These are phyloP conservation scores for Chlamydomonas applanata DNA, from an alignment of 139 green algal genomes.

Conservation along the genomic window DNA sequence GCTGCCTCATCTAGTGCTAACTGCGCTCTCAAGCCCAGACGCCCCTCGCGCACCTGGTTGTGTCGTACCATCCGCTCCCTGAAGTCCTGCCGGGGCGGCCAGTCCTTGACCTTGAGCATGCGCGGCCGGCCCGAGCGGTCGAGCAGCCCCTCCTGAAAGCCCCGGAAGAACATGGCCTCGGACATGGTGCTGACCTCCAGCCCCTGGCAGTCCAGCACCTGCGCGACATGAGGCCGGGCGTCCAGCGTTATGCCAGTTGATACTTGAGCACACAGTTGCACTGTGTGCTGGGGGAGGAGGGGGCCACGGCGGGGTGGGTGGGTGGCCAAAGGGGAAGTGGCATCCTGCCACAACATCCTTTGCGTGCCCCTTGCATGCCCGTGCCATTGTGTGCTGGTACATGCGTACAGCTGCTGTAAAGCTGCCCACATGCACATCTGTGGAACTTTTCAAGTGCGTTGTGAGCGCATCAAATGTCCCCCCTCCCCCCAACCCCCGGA, in stretches of 20 bases:
- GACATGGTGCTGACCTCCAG: not conserved
- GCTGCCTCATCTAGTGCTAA: no score
- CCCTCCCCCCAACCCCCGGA: not conserved
- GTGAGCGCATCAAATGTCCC: not conserved
- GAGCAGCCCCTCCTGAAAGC: not conserved
- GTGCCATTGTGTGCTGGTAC: no score
- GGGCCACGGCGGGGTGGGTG: no score
- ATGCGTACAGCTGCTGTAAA: no score
- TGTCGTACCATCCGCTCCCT: slow-evolving; percentile 44
- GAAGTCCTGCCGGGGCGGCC: slow-evolving; percentile 60
- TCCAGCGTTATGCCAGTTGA: not conserved
- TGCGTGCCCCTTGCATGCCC: not conserved
- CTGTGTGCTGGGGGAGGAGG: no score
- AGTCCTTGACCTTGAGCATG: slow-evolving; percentile 92
- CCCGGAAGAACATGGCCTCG: slow-evolving; percentile 16
- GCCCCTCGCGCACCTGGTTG: slow-evolving; percentile 36
- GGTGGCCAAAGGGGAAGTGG: no score
- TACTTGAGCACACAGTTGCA: no score
- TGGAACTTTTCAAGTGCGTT: not conserved
- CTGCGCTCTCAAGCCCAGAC: no score
- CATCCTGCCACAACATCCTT: not conserved
- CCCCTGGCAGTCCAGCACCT: slow-evolving; percentile 15
- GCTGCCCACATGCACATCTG: not conserved
- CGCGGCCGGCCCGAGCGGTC: not conserved
- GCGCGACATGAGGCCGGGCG: not conserved